Conservation (phyloP, 1,284 basidiomycete genomes). For the Cryptococcus sp. region DNA sequence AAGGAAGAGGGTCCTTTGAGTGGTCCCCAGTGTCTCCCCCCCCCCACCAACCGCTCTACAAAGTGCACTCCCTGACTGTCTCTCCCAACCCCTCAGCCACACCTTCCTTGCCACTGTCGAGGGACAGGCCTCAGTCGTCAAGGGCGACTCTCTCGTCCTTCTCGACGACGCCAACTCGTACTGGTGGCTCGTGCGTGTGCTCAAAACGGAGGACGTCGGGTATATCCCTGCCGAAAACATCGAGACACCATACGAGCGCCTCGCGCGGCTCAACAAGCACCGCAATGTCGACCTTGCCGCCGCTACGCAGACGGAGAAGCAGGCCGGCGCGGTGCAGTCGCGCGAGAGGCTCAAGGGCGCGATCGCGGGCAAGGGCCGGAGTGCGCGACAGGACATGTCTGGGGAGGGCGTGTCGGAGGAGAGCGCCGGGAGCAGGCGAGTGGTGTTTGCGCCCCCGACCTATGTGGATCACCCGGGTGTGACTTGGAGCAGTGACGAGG, state of each 20-base stretch:
- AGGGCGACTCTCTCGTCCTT: slow-evolving; percentile 86
- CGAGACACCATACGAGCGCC: slow-evolving; percentile 94
- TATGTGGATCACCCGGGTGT: slow-evolving; percentile 54
- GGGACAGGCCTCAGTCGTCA: slow-evolving; percentile 93
- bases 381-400: slow-evolving; percentile 10
- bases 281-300: slow-evolving; percentile 83
- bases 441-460: slow-evolving; percentile 53
- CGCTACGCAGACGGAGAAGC: slow-evolving; percentile 33
- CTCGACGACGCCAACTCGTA: slow-evolving; percentile 97
- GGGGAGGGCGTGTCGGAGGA: slow-evolving; percentile 21
- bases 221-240: slow-evolving; percentile 99
- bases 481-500: slow-evolving; percentile 70
- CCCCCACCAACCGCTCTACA: too few relatives aligned
- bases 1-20: too few relatives aligned
- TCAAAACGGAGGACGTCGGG: slow-evolving; percentile 98
- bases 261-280: slow-evolving; percentile 94
- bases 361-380: slow-evolving; percentile 31
- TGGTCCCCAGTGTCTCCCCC: too few relatives aligned
- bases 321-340: slow-evolving; percentile 26
- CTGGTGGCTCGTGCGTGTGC: slow-evolving; percentile 95
- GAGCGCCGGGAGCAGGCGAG: slow-evolving; percentile 31
- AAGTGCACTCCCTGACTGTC: not conserved
- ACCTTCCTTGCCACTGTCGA: slow-evolving; percentile 94
- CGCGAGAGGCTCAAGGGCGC: slow-evolving; percentile 33
- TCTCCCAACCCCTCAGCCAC: slow-evolving; percentile 52